These are phyloP conservation scores for Aspergillus mulundensis DNA, from an alignment of 495 filamentous ascomycete genomes.

Conservation along the genomic window DNA sequence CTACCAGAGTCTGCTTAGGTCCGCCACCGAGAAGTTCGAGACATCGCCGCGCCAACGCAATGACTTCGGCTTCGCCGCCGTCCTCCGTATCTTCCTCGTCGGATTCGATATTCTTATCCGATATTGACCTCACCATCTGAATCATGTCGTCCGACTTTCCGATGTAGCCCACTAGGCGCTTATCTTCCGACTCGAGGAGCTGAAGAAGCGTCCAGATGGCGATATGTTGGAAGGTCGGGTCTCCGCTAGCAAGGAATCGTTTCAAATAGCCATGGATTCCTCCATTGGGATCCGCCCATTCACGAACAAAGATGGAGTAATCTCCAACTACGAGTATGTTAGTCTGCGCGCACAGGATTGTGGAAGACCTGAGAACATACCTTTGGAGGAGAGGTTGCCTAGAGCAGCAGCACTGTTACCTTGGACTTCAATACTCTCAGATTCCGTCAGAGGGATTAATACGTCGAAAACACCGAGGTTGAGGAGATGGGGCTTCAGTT, in stretches of 20 bases:
- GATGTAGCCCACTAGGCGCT: constrained; percentile 77
- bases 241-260: constrained; percentile 87
- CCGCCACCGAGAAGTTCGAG: constrained; percentile 76
- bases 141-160: constrained; percentile 84
- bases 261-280: constrained; percentile 94
- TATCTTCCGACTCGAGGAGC: constrained; percentile 89
- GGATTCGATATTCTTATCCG: constrained; percentile 84
- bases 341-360: background rate
- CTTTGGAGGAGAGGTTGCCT: constrained; percentile 95
- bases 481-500: constrained; percentile 88
- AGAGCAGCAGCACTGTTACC: constrained; percentile 95
- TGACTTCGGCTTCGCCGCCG: constrained; percentile 90
- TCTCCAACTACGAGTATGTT: constrained; percentile 67
- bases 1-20: constrained; percentile 51
- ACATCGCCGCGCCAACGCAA: constrained; percentile 84
- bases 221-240: constrained; percentile 98
- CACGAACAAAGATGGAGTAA: constrained; percentile 90
- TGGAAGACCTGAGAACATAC: constrained; percentile 44
- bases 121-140: constrained; percentile 83
- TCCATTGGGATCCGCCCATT: constrained; percentile 88
- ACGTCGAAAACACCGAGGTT: constrained; percentile 95
- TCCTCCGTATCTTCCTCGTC: constrained; percentile 88
- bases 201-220: constrained; percentile 98
- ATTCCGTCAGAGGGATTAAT: constrained; percentile 89
- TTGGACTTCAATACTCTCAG: constrained; percentile 94